Percentiles rank a stretch among this genome's conserved stretches.
Conservation (phyloP, 352 stramenopile species). For the Phytopythium vexans region DNA sequence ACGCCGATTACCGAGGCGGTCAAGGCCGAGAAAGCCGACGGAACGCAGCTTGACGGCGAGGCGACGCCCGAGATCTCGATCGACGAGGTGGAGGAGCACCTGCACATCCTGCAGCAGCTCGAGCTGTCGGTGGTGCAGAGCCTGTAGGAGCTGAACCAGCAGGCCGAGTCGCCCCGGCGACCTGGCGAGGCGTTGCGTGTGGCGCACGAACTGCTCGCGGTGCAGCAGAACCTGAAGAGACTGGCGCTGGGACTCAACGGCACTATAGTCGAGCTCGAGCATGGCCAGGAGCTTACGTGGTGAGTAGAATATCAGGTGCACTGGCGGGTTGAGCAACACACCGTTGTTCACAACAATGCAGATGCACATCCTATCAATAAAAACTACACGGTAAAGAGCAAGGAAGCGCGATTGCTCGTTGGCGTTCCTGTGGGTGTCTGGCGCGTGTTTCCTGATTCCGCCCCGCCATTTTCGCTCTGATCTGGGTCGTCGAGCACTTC, state of each 20-base stretch:
- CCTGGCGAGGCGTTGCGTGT: constrained; percentile 13
- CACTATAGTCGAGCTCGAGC: constrained; percentile 73
- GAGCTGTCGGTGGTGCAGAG: constrained; percentile 67
- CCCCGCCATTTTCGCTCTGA: no score
- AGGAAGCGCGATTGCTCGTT: no score
- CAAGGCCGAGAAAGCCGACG: not conserved
- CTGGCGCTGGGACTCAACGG: constrained; percentile 68
- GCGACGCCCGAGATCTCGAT: constrained; percentile 57
- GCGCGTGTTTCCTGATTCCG: no score
- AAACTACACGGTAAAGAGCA: no score
- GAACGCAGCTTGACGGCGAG: constrained; percentile 1
- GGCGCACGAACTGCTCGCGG: constrained; percentile 36
- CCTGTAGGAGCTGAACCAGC: constrained; percentile 35
- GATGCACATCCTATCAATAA: no score
- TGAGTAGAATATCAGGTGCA: no score
- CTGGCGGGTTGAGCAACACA: no score
- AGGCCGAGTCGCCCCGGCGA: constrained; percentile 8
- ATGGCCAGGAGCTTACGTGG: no score
- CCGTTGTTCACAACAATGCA: no score
- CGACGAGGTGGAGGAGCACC: constrained; percentile 71
- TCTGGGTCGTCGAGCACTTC: no score
- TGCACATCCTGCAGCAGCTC: constrained; percentile 70
- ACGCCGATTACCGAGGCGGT: not conserved
- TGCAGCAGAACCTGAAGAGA: constrained; percentile 62
- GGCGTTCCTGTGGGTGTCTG: no score